Percentiles rank a stretch among this genome's conserved stretches.
phyloP scores from a whole-genome alignment of 257 asterid genomes.

The Lithospermum erythrorhizon region DNA sequence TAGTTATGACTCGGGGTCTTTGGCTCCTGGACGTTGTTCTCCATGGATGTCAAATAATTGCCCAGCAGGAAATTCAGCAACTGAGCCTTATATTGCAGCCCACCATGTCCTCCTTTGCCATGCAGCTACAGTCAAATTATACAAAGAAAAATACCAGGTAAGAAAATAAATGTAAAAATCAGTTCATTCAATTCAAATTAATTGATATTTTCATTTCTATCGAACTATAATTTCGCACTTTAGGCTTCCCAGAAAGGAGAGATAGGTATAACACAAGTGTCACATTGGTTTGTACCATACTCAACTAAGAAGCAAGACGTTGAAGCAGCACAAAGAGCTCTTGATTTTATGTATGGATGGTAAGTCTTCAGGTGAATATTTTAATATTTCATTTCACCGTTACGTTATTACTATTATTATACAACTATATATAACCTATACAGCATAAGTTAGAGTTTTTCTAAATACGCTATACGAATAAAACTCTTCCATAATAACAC shows the following conservation, averaged over 20 bases:
- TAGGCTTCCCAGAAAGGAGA: constrained; percentile 17
- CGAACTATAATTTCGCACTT: not conserved
- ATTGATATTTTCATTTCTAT: too few relatives aligned
- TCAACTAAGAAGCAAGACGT: not conserved
- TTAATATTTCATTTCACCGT: too few relatives aligned
- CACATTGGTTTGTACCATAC: constrained; percentile 8
- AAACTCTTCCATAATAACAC: too few relatives aligned
- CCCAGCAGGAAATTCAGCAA: constrained; percentile 32
- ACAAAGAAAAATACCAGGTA: constrained; percentile 33
- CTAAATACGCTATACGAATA: too few relatives aligned
- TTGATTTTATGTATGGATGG: constrained; percentile 12
- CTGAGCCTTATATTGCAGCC: constrained; percentile 41
- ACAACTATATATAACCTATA: too few relatives aligned
- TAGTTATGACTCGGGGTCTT: constrained; percentile 25
- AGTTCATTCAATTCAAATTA: not conserved
- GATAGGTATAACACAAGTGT: constrained; percentile 10
- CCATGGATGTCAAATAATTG: constrained; percentile 25
- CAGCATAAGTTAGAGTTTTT: too few relatives aligned
- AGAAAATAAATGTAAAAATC: too few relatives aligned
- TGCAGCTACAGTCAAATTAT: constrained; percentile 25
- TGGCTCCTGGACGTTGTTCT: constrained; percentile 51
- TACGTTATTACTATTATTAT: too few relatives aligned
- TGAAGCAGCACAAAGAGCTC: constrained; percentile 8
- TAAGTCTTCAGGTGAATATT: not conserved
- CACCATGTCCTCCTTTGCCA: constrained; percentile 35